phyloP scores from a whole-genome alignment of 2,329 filamentous ascomycete genomes.

The Cephalotrichum gorgonifer region DNA sequence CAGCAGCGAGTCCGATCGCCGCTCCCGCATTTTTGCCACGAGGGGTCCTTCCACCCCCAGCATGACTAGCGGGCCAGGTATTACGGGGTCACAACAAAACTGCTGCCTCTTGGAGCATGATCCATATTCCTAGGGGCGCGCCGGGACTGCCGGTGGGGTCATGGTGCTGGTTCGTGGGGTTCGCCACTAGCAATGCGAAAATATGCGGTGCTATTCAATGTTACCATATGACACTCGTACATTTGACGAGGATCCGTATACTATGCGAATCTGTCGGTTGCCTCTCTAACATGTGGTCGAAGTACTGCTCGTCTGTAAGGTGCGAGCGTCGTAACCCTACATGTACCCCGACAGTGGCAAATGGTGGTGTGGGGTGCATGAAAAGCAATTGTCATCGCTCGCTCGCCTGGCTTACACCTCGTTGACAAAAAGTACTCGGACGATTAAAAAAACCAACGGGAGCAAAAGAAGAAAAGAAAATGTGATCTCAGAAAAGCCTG shows the following conservation, averaged over 20 bases:
- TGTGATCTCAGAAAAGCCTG: background rate
- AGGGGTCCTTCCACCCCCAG: background rate
- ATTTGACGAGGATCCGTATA: background rate
- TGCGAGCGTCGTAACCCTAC: too few species aligned
- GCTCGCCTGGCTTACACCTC: background rate
- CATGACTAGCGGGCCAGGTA: too few species aligned
- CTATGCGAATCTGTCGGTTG: background rate
- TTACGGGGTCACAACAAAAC: too few species aligned
- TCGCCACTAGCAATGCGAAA: background rate
- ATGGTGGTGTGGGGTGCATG: too few species aligned
- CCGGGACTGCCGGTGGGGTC: background rate
- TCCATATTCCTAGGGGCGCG: too few species aligned
- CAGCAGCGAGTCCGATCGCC: background rate
- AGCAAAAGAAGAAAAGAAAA: background rate
- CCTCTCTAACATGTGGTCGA: background rate
- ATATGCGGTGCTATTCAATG: too few species aligned
- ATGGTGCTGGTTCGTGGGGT: background rate
- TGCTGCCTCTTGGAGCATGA: too few species aligned
- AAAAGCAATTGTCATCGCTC: background rate
- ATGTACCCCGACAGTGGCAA: too few species aligned
- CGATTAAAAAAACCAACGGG: too few species aligned
- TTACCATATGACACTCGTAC: too few species aligned
- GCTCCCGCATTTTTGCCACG: too few species aligned
- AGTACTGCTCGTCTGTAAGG: background rate
- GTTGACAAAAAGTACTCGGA: too few species aligned